Evolutionary conservation across 345 rosid species (phyloP), one percentile per base, ranked within the genome.

Genomic region (Aurinia saxatilis): DNA sequence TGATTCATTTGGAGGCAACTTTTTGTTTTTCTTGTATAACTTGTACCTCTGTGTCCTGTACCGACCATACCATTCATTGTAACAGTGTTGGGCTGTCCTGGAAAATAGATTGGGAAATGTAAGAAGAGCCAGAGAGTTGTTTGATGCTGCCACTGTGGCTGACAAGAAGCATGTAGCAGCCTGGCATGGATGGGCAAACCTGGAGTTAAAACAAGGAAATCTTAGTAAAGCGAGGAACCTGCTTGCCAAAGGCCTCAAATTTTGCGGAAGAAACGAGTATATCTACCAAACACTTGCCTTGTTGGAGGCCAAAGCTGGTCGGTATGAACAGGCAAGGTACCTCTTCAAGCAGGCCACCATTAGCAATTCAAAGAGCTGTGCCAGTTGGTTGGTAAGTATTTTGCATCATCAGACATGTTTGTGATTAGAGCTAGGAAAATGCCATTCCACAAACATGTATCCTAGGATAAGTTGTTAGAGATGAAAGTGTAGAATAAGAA

Each of bases 181-280:
- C 7, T 93, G 99, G 99, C 99, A 93, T 71, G 99, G 97, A 50
- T 93, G 96, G 99, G 97, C 97, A 38, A 85, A 90, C 71, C 73
- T 93, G 51, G 99, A 93, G 87, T 80, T 90, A 31, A 85, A 90
- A 66, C 91, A 84, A 67, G 96, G 95, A 38, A 93, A 87, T 71
- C 70, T 90, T 52, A 93, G 81, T 78, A 93, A 90, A 76, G 99
- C 97, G 2, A 87, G 99, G 72, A 86, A 93, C 34, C 71, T 93
- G 30, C 97, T 93, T 34, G 86, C 85, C 31, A 90, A 87, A 73
- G 99, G 91, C 36, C 88, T 93, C 49, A 90, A 81, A 60, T 79
- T 80, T 60, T 82, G 95, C n/a, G 90, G 97, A 15, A 82, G 95
- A 40, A 93, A 90, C 10, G 99, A 93, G 80, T 93, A 93, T 58